Conservation (phyloP, 164 flowering plant genomes). For the Annona squamosa region DNA sequence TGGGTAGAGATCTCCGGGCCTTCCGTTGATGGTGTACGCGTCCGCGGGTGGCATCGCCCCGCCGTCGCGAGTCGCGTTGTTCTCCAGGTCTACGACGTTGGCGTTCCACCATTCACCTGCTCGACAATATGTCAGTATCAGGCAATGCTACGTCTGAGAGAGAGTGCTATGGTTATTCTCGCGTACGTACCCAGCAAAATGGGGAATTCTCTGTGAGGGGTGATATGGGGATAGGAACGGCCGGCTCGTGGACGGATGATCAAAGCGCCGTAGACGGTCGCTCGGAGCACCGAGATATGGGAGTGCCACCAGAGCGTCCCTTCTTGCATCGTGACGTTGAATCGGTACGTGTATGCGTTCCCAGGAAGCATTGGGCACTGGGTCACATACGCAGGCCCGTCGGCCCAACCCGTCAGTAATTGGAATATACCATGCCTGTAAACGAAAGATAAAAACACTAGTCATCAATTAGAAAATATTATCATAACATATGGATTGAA, state of each 20-base stretch:
- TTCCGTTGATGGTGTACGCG: slow-evolving; percentile 71
- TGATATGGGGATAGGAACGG: slow-evolving; percentile 11
- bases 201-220: slow-evolving; percentile 21
- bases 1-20: slow-evolving; percentile 44
- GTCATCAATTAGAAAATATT: not conserved
- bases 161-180: not conserved
- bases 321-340: slow-evolving; percentile 21
- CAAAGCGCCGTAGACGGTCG: slow-evolving; percentile 25
- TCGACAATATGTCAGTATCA: not conserved
- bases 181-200: slow-evolving; percentile 18
- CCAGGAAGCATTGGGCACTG: slow-evolving; percentile 27
- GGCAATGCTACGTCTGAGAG: not conserved
- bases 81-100: slow-evolving; percentile 44
- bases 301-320: slow-evolving; percentile 31
- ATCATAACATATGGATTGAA: not conserved
- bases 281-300: slow-evolving; percentile 19
- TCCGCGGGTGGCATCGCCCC: slow-evolving; percentile 34
- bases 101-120: slow-evolving; percentile 81
- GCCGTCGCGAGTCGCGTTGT: slow-evolving; percentile 28
- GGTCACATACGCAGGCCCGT: slow-evolving; percentile 21
- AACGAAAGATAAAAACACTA: not conserved
- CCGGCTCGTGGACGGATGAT: slow-evolving; percentile 17
- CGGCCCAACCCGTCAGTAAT: slow-evolving; percentile 17
- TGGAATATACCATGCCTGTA: slow-evolving; percentile 30
- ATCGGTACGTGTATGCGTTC: slow-evolving; percentile 18